Evolutionary conservation across 2,329 filamentous ascomycete genomes (phyloP), one percentile per base, ranked within the genome.

Genomic region (Arachnomyces sp.): DNA sequence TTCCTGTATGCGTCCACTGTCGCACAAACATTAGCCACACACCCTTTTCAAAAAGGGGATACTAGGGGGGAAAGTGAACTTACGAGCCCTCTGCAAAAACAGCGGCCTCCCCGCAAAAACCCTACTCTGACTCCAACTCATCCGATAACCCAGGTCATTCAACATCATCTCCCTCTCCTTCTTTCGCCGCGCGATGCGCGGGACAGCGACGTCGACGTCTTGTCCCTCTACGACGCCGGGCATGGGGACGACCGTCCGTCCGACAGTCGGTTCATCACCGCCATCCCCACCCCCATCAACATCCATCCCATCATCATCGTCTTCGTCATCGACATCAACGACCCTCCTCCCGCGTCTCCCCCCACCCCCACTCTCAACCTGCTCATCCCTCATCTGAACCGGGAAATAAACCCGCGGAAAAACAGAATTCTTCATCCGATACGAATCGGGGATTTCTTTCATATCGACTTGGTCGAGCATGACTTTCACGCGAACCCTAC

Each of bases 61-160:
- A 40, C 9, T 21, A 18, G 29, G 29, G 29, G 15, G 25, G 42
- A 29, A 21, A 15, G 18, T 43, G 36, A 34, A 84, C 88, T 80
- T 71, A 95, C 89, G 69, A 53, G 89, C 89, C 72, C 87, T 81
- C 63, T 95, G 90, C 54, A 95, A 69, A 62, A 95, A 95, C 35
- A 95, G 73, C 31, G 83, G 87, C 52, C 87, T 77, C 9, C 84
- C 85, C 1, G 88, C 82, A 68, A 96, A 95, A 8, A 90, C 86
- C 55, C 90, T 76, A 60, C 88, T 92, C 67, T 96, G 90, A 40
- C 89, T 82, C 90, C 92, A 98, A 36, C 86, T 89, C 85, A 98
- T 93, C 34, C 90, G 80, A 61, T 93, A 94, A 2, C 88, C 90
- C 34, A 96, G 69, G 57, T 96, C 89, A 58, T 96, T 96, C 46